Evolutionary conservation across 1,284 basidiomycete genomes (phyloP).

Genomic region (Heterobasidion annosum): DNA sequence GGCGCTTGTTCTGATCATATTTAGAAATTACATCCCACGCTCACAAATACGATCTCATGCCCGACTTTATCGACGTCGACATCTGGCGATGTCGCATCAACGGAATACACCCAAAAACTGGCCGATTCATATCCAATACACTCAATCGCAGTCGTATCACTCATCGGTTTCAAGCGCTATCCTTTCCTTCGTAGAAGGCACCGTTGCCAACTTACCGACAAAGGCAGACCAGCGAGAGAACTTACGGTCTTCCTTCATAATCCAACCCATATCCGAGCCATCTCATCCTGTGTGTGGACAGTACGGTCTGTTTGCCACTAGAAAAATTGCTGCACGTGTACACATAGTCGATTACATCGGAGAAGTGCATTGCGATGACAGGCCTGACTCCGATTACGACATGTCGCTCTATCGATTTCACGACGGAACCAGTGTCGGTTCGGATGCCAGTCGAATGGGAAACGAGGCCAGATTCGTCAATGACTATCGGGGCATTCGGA

Average conservation of each 20-base stretch:
- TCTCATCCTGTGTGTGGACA: slow-evolving; percentile 79
- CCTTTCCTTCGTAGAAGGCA: slow-evolving; percentile 20
- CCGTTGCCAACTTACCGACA: neutral
- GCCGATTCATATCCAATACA: slow-evolving; percentile 9
- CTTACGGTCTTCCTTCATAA: slow-evolving; percentile 14
- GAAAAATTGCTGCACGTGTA: slow-evolving; percentile 56
- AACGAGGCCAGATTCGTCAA: slow-evolving; percentile 87
- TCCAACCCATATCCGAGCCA: slow-evolving; percentile 33
- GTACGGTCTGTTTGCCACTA: slow-evolving; percentile 70
- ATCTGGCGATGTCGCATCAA: neutral
- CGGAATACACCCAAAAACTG: slow-evolving; percentile 7
- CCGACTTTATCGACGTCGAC: neutral
- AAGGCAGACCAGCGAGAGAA: neutral
- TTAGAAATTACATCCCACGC: neutral
- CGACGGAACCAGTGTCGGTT: slow-evolving; percentile 47
- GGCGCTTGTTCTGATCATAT: neutral
- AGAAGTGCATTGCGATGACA: slow-evolving; percentile 71
- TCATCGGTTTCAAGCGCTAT: slow-evolving; percentile 22
- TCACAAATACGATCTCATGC: neutral
- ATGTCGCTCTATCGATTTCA: slow-evolving; percentile 62
- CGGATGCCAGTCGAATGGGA: slow-evolving; percentile 70
- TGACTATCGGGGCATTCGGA: slow-evolving; percentile 70
- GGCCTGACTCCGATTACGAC: slow-evolving; percentile 76
- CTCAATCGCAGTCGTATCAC: slow-evolving; percentile 6
- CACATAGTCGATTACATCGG: slow-evolving; percentile 81